Percentiles rank a stretch among this genome's conserved stretches.
Evolutionary conservation across 2,329 filamentous ascomycete species (phyloP).

Genomic region (Catunica adiposa): DNA sequence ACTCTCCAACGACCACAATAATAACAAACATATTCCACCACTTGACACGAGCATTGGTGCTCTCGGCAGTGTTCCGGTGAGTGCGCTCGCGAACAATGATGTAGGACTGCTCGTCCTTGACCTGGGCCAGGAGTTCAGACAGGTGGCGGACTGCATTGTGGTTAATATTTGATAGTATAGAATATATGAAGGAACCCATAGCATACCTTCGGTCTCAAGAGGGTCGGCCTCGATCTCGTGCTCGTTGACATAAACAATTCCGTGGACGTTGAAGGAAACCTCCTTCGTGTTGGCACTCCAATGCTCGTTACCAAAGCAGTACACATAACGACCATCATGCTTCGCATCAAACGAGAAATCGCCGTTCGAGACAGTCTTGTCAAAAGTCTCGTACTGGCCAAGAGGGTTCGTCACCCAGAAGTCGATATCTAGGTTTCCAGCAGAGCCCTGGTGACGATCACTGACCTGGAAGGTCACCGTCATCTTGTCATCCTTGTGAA

Average conservation of each 20-base stretch:
- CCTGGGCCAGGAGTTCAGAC: constrained; percentile 70
- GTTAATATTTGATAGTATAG: not conserved
- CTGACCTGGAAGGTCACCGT: constrained; percentile 97
- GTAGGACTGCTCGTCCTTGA: constrained; percentile 96
- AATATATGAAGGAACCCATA: not conserved
- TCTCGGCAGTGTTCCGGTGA: constrained; percentile 96
- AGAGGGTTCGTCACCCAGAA: constrained; percentile 89
- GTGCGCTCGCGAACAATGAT: constrained; percentile 90
- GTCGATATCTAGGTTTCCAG: constrained; percentile 88
- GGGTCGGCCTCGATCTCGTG: constrained; percentile 70
- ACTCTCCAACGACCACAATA: constrained; percentile 72
- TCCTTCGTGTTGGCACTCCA: constrained; percentile 95
- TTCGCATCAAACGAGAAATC: constrained; percentile 82
- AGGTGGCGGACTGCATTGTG: constrained; percentile 52
- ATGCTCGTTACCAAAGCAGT: constrained; percentile 99
- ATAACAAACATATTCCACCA: constrained; percentile 99
- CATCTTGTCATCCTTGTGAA: constrained; percentile 94
- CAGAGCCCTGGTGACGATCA: constrained; percentile 86
- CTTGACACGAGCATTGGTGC: constrained; percentile 92
- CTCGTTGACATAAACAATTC: constrained; percentile 92
- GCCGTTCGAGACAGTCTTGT: constrained; percentile 70
- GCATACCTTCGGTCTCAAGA: constrained; percentile 70
- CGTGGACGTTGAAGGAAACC: constrained; percentile 98
- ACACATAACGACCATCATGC: constrained; percentile 75
- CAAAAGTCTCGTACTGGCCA: constrained; percentile 59